Percentiles rank a stretch among this genome's conserved stretches.
These are phyloP conservation scores for Zasmidium angulare DNA, from an alignment of 2,329 filamentous ascomycete species.

Conservation along the genomic window DNA sequence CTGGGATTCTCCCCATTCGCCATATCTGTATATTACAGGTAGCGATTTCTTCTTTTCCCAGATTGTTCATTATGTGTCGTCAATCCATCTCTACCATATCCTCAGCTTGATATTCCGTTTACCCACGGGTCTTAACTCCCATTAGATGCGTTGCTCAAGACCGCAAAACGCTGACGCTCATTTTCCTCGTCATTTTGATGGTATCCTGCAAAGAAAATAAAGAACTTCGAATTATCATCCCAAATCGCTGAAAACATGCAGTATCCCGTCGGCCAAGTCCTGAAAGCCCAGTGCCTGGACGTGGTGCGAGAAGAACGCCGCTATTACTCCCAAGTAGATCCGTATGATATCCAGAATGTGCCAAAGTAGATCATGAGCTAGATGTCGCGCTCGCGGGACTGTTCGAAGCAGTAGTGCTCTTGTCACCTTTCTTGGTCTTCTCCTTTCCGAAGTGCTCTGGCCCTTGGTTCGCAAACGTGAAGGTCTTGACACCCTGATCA, in stretches of 20 bases:
- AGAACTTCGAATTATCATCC: background rate
- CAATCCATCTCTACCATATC: background rate
- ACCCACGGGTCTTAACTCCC: background rate
- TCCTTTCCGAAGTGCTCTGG: constrained; percentile 44
- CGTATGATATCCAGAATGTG: background rate
- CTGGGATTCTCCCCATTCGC: background rate
- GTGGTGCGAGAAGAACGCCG: background rate
- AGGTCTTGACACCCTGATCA: constrained; percentile 42
- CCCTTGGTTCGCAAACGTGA: constrained; percentile 49
- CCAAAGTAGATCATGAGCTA: constrained; percentile 10
- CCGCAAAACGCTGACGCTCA: background rate
- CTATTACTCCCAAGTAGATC: background rate
- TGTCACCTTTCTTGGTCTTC: constrained; percentile 23
- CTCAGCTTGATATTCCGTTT: background rate
- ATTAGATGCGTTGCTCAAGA: background rate
- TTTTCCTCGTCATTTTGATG: background rate
- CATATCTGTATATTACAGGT: background rate
- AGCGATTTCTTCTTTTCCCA: background rate
- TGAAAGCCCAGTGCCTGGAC: background rate
- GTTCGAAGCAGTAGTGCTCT: constrained; percentile 16
- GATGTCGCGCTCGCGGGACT: constrained; percentile 21
- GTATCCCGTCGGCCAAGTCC: background rate
- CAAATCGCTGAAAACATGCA: background rate
- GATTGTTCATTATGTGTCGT: background rate
- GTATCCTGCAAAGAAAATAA: background rate